A percentile compares a stretch with the other conserved stretches of the same genome.
Evolutionary conservation across 1,284 basidiomycete genomes (phyloP).

Genomic region (Marasmius oreades): DNA sequence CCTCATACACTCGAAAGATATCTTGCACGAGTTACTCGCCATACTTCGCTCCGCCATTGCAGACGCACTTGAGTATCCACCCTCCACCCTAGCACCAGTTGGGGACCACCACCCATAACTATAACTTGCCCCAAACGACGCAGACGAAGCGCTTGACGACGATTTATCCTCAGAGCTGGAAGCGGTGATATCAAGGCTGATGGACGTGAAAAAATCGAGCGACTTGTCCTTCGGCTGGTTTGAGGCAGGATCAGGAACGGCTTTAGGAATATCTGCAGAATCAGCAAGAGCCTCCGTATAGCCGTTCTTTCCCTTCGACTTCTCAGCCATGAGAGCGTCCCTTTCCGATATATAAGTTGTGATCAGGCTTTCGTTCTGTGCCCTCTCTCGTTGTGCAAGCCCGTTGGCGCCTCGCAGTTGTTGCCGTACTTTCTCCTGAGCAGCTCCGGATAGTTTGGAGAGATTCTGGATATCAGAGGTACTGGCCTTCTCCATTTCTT

Average conservation of each 20-base stretch:
- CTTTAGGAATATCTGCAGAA: no score
- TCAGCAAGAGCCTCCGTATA: no score
- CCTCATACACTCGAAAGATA: conserved; percentile 4
- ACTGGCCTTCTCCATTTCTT: not conserved
- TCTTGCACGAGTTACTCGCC: not conserved
- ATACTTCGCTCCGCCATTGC: not conserved
- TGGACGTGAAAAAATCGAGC: not conserved
- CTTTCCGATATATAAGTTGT: no score
- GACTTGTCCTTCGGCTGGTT: no score
- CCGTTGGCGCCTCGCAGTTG: not conserved
- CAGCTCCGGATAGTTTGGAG: not conserved
- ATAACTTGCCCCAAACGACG: not conserved
- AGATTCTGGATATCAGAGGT: not conserved
- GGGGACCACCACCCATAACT: not conserved
- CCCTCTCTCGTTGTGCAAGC: no score
- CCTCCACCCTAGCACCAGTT: not conserved
- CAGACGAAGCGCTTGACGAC: not conserved
- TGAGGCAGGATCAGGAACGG: not conserved
- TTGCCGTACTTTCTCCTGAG: not conserved
- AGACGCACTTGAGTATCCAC: not conserved
- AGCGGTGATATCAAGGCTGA: not conserved
- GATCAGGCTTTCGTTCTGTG: no score
- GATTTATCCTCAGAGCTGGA: not conserved
- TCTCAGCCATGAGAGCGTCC: no score
- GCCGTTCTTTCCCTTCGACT: no score